Percentiles rank a stretch among this genome's conserved stretches.
Evolutionary conservation across 495 filamentous ascomycete species (phyloP).

Genomic region (Penicillium samsonianum): DNA sequence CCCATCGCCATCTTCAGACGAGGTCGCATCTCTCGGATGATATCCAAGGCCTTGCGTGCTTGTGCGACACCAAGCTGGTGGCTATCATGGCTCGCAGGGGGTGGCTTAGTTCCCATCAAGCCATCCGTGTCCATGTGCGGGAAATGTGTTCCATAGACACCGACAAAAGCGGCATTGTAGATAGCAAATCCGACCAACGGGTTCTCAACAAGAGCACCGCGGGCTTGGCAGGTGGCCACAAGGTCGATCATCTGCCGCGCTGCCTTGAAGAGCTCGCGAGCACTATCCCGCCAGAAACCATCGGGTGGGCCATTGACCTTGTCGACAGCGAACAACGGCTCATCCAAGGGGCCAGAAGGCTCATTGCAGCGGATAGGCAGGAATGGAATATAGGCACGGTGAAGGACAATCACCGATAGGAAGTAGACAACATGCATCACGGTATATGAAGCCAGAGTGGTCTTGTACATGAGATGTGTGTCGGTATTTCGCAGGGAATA

Average conservation of each 20-base stretch:
- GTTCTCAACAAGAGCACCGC: slow-evolving; percentile 71
- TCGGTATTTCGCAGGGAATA: slow-evolving; percentile 77
- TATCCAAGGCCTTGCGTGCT: slow-evolving; percentile 52
- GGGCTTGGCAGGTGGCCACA: slow-evolving; percentile 70
- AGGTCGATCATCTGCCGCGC: slow-evolving; percentile 76
- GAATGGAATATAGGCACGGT: slow-evolving; percentile 81
- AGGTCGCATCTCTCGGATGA: slow-evolving; percentile 62
- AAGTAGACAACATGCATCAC: slow-evolving; percentile 77
- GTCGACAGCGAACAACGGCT: slow-evolving; percentile 61
- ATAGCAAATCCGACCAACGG: slow-evolving; percentile 78
- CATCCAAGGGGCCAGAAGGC: slow-evolving; percentile 72
- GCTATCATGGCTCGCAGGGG: slow-evolving; percentile 29
- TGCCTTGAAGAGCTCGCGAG: slow-evolving; percentile 70
- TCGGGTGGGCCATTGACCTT: slow-evolving; percentile 48
- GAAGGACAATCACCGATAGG: slow-evolving; percentile 74
- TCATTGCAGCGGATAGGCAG: slow-evolving; percentile 69
- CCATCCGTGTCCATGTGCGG: slow-evolving; percentile 74
- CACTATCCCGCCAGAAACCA: slow-evolving; percentile 74
- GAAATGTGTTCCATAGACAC: slow-evolving; percentile 72
- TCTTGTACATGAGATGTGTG: slow-evolving; percentile 73
- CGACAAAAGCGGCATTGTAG: slow-evolving; percentile 73
- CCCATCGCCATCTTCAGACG: slow-evolving; percentile 70
- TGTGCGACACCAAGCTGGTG: slow-evolving; percentile 40
- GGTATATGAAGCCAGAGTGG: slow-evolving; percentile 70
- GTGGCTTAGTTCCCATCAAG: slow-evolving; percentile 48